These are phyloP conservation scores for Coemansia sp. DNA, from an alignment of 192 early-diverging fungal species.

Conservation along the genomic window DNA sequence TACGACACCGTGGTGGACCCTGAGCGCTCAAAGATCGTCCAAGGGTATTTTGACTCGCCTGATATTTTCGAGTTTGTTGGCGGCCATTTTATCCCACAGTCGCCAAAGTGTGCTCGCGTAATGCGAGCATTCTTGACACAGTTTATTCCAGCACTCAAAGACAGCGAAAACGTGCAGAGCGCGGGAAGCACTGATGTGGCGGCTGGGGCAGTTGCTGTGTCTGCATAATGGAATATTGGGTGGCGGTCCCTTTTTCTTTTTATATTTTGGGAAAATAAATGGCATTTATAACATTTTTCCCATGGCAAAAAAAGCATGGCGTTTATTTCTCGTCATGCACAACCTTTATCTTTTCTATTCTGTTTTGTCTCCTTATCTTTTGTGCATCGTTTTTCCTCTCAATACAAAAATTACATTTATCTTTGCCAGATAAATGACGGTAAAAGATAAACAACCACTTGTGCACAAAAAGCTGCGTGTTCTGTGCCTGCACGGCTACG, in stretches of 20 bases:
- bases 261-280: neutral
- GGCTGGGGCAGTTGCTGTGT: no score
- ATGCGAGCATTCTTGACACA: slow-evolving; percentile 31
- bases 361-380: neutral
- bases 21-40: slow-evolving; percentile 18
- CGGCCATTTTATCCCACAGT: slow-evolving; percentile 50
- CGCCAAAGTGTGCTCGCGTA: slow-evolving; percentile 27
- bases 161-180: neutral
- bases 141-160: slow-evolving; percentile 28
- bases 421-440: neutral
- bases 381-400: neutral
- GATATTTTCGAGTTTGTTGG: slow-evolving; percentile 47
- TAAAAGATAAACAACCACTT: neutral
- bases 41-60: slow-evolving; percentile 19
- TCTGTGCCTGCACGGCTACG: slow-evolving; percentile 54
- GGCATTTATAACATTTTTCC: no score
- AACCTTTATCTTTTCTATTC: neutral
- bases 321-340: neutral
- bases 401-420: slow-evolving; percentile 4
- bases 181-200: neutral
- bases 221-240: no score
- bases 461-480: slow-evolving; percentile 25
- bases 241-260: neutral
- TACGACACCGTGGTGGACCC: slow-evolving; percentile 42
- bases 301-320: neutral